These are phyloP conservation scores for Aspergillus sclerotialis DNA, from an alignment of 2,329 filamentous ascomycete species.

Conservation along the genomic window DNA sequence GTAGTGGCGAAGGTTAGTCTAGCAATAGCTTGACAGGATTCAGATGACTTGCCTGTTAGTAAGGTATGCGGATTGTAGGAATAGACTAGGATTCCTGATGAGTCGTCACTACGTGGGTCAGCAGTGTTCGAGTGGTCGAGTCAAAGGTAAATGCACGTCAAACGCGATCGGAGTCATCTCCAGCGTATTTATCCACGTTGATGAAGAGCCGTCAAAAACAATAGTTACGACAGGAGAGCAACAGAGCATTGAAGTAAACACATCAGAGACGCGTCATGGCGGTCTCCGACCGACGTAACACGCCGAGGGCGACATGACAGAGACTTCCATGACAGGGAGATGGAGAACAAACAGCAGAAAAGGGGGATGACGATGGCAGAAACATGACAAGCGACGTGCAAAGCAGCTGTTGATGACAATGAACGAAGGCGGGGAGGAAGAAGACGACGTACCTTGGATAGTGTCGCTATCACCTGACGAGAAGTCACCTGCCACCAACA, in stretches of 20 bases:
- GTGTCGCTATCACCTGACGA: slow-evolving; percentile 38
- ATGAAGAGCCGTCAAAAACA: too few species aligned
- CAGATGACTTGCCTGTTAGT: background rate
- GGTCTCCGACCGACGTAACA: slow-evolving; percentile 19
- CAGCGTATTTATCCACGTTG: too few species aligned
- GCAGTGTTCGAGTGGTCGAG: too few species aligned
- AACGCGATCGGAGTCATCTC: too few species aligned
- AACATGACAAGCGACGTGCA: slow-evolving; percentile 9
- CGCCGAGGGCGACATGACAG: slow-evolving; percentile 11
- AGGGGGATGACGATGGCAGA: slow-evolving; percentile 6
- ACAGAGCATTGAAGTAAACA: slow-evolving; percentile 3
- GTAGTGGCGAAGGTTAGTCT: slow-evolving; percentile 13
- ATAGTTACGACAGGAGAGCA: too few species aligned
- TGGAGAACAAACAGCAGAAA: slow-evolving; percentile 2
- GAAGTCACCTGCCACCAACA: slow-evolving; percentile 37
- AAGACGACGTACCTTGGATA: slow-evolving; percentile 30
- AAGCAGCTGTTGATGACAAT: too few species aligned
- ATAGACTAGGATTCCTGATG: too few species aligned
- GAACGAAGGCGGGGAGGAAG: slow-evolving; percentile 11
- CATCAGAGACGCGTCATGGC: slow-evolving; percentile 22
- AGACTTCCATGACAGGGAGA: too few species aligned
- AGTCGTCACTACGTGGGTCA: too few species aligned
- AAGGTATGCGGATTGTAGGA: too few species aligned
- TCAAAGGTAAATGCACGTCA: too few species aligned
- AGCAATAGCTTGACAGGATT: slow-evolving; percentile 1